Base-by-base conservation (phyloP, 2,329 filamentous ascomycete genomes). In the Scedosporium apiospermum region DNA sequence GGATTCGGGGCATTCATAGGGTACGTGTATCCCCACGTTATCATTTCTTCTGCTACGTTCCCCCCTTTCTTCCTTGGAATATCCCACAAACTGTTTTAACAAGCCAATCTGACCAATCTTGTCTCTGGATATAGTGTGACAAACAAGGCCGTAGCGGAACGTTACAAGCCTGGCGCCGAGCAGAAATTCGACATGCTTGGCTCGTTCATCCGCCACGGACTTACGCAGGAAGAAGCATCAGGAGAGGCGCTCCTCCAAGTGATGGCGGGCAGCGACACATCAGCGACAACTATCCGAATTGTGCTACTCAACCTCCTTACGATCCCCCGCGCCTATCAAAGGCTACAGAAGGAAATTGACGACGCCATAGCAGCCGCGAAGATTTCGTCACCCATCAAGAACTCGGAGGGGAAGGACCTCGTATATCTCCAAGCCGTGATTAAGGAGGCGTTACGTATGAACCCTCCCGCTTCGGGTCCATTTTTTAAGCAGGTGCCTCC, bases 301-400 rank as follows among this genome's bases (percentile, higher is more conserved):
- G 79, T 76, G 0, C 65, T 86, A 58, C 74, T 85, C 12, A 77
- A 81, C 66, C 70, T 86, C 59, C 75, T 81, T 5, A 81, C 77
- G 0, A 79, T 77, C 42, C 81, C 82, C 0, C 70, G 72, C 0
- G 75, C 80, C 0, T 80, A 82, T 61, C 59, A 66, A 2, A 77
- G 75, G 3, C 72, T 87, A 0, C 77, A 79, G 42, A 65, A 66
- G 0, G 84, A 87, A 65, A 76, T 85, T 27, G 76, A 81, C 49
- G 63, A 68, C 0, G 69, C 71, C 3, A 63, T 65, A 34, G 46
- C 62, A 21, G 65, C 66, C 5, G 68, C 66, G 16, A 60, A 65
- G 27, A 68, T 76, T n/a, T 67, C 71, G 0, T 60, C 62, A 6
- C 70, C 70, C 30, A 67, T 72, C 63, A 69, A 65, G 9, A 72